These are phyloP conservation scores for Xylariaceae sp. DNA, from an alignment of 2,329 filamentous ascomycete species.

Conservation along the genomic window DNA sequence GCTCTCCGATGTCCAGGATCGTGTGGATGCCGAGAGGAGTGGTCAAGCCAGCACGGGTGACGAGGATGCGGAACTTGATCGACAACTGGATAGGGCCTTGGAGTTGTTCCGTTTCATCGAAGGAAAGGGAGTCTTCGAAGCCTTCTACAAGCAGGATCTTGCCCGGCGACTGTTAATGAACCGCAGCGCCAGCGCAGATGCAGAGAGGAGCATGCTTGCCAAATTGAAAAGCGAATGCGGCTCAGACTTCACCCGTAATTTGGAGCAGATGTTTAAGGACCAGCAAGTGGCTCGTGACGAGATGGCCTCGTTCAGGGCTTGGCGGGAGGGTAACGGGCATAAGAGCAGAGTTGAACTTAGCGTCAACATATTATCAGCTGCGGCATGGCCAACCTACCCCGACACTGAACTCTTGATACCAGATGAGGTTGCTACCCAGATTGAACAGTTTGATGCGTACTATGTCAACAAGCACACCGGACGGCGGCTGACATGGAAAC, in stretches of 20 bases:
- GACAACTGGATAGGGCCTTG: conserved; percentile 85
- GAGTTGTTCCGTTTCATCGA: conserved; percentile 96
- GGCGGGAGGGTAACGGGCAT: conserved; percentile 44
- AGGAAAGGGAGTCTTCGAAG: conserved; percentile 95
- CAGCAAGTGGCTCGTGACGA: conserved; percentile 90
- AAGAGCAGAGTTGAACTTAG: conserved; percentile 63
- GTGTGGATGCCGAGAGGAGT: conserved; percentile 52
- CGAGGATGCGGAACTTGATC: conserved; percentile 86
- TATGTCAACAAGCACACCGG: conserved; percentile 90
- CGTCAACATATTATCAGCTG: conserved; percentile 84
- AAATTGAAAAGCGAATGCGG: conserved; percentile 92
- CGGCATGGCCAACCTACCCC: conserved; percentile 89
- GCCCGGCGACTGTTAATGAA: conserved; percentile 86
- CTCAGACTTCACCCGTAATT: conserved; percentile 87
- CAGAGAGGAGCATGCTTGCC: conserved; percentile 90
- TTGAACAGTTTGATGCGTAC: conserved; percentile 75
- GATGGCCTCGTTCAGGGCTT: conserved; percentile 80
- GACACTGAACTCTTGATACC: conserved; percentile 71
- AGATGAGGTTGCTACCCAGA: conserved; percentile 65
- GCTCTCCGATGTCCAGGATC: conserved; percentile 56
- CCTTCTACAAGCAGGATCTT: conserved; percentile 98
- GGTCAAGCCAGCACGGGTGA: conserved; percentile 67
- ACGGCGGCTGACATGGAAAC: conserved; percentile 83
- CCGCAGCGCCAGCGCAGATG: conserved; percentile 87
- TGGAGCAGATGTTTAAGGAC: conserved; percentile 99